A percentile compares a stretch with the other conserved stretches of the same genome.
Evolutionary conservation across 2,329 filamentous ascomycete genomes (phyloP).

Genomic region (Balansia obtecta): DNA sequence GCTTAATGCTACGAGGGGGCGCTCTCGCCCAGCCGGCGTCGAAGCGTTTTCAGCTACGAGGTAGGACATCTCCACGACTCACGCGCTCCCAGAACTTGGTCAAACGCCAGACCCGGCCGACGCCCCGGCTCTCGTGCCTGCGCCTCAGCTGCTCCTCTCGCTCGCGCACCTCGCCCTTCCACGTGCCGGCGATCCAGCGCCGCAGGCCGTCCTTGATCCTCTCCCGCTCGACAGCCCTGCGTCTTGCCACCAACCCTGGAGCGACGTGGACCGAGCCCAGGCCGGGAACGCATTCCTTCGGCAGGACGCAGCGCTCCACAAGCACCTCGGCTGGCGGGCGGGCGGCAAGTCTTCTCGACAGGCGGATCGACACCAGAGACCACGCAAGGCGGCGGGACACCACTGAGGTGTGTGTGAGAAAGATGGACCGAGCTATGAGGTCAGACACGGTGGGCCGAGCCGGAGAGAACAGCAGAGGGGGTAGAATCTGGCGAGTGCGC

Average conservation of each 20-base stretch:
- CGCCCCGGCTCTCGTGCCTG: constrained; percentile 37
- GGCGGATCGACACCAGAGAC: constrained; percentile 51
- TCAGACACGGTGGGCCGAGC: constrained; percentile 47
- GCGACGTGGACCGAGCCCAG: constrained; percentile 32
- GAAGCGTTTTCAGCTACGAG: background rate
- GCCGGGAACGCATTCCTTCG: constrained; percentile 47
- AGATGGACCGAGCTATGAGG: constrained; percentile 52
- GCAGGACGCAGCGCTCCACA: constrained; percentile 51
- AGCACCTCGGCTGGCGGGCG: constrained; percentile 48
- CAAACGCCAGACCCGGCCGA: constrained; percentile 48
- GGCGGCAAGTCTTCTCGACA: constrained; percentile 47
- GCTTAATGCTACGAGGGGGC: no score
- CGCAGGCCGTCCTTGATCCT: constrained; percentile 53
- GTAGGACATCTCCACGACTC: constrained; percentile 25
- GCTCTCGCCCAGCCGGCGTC: no score
- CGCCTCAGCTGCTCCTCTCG: constrained; percentile 32
- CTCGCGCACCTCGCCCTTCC: constrained; percentile 38
- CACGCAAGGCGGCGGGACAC: constrained; percentile 51
- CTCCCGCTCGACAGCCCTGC: constrained; percentile 52
- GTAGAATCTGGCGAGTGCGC: constrained; percentile 39
- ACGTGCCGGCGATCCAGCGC: constrained; percentile 50
- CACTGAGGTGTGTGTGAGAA: constrained; percentile 52
- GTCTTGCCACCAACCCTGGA: constrained; percentile 49
- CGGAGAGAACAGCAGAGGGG: constrained; percentile 42
- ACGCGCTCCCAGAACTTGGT: constrained; percentile 56